phyloP scores from a whole-genome alignment of 148 eudicot genomes.

The Spergularia marina region DNA sequence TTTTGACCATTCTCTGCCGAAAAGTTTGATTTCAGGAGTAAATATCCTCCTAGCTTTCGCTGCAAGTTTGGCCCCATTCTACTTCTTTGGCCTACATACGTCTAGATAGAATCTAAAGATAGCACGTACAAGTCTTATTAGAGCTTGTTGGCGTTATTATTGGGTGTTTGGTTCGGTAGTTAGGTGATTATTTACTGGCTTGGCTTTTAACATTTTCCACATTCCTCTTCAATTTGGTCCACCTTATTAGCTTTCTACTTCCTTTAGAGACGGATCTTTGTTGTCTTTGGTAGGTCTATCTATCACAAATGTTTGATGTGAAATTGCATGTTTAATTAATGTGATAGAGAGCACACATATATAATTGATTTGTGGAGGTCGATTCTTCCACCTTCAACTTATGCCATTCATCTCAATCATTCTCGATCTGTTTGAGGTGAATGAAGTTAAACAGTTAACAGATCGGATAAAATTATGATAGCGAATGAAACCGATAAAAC shows the following conservation, averaged over 20 bases:
- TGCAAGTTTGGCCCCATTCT: constrained; percentile 6
- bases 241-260: background rate
- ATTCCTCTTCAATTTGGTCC: background rate
- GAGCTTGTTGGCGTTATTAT: background rate
- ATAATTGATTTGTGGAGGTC: too few relatives aligned
- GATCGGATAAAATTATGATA: too few relatives aligned
- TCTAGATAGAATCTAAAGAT: background rate
- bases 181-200: background rate
- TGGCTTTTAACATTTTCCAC: background rate
- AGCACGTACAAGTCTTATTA: background rate
- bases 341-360: too few relatives aligned
- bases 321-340: background rate
- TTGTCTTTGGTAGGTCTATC: background rate
- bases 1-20: constrained; percentile 14
- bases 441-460: too few relatives aligned
- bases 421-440: too few relatives aligned
- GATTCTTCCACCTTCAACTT: too few relatives aligned
- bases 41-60: constrained; percentile 7
- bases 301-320: background rate
- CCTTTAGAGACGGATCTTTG: constrained; percentile 1
- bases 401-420: too few relatives aligned
- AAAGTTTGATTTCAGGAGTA: too few relatives aligned
- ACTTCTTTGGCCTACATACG: background rate
- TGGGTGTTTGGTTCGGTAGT: background rate
- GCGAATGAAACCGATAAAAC: too few relatives aligned